Percentiles rank a stretch among this genome's conserved stretches.
phyloP scores from a whole-genome alignment of 73 alveolate genomes.

The Breviolum minutum region DNA sequence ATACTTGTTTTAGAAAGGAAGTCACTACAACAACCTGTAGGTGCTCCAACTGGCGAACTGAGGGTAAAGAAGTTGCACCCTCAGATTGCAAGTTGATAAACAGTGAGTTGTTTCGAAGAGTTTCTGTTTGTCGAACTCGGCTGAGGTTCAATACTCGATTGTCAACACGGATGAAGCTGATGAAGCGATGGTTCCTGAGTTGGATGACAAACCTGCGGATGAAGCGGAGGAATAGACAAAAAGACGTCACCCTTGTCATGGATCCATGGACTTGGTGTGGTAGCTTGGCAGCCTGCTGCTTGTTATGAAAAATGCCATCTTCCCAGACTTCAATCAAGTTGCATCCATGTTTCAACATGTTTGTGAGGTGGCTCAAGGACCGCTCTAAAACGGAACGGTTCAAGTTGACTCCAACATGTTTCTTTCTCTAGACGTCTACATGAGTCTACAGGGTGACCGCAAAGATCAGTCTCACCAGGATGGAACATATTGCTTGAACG shows the following conservation, averaged over 20 bases:
- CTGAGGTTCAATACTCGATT: conserved; percentile 38
- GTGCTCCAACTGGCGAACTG: conserved; percentile 95
- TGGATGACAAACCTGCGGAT: conserved; percentile 2
- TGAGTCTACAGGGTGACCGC: too few relatives aligned
- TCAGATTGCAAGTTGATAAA: not conserved
- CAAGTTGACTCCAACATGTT: not conserved
- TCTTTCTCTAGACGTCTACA: not conserved
- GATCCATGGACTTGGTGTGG: too few relatives aligned
- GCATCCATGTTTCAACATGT: not conserved
- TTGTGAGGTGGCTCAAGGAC: not conserved
- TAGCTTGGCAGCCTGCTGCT: too few relatives aligned
- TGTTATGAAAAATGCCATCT: too few relatives aligned
- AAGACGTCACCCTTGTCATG: too few relatives aligned
- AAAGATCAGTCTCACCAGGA: too few relatives aligned
- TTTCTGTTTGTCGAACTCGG: not conserved
- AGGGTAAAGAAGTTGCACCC: conserved; percentile 67
- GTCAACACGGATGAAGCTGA: not conserved
- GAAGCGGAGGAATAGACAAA: not conserved
- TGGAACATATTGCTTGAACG: too few relatives aligned
- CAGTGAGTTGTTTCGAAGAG: not conserved
- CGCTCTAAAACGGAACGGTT: not conserved
- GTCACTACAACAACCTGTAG: not conserved
- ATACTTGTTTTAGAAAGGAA: not conserved
- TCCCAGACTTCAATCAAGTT: too few relatives aligned
- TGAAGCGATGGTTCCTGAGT: not conserved